phyloP scores from a whole-genome alignment of 2,329 filamentous ascomycete species.

The Ophioceras dolichostomum region DNA sequence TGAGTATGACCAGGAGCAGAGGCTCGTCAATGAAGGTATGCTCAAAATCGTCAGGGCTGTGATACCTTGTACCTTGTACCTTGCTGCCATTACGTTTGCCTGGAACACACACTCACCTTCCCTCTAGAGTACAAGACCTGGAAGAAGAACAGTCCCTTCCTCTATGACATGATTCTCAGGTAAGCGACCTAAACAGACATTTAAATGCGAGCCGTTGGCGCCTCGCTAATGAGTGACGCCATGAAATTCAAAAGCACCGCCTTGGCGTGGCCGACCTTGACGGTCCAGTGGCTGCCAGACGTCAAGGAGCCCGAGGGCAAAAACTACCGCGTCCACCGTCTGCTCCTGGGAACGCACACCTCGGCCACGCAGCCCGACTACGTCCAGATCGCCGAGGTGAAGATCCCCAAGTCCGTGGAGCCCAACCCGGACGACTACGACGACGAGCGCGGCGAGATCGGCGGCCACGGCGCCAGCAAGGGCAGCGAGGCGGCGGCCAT shows the following conservation, averaged over 20 bases:
- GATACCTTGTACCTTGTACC: neutral
- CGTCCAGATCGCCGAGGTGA: constrained; percentile 86
- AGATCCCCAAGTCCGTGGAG: constrained; percentile 68
- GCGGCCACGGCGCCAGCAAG: constrained; percentile 62
- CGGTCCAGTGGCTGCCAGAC: constrained; percentile 96
- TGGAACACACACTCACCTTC: constrained; percentile 2
- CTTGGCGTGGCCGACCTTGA: constrained; percentile 93
- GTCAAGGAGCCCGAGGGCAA: constrained; percentile 80
- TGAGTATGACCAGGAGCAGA: constrained; percentile 62
- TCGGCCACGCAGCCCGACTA: constrained; percentile 78
- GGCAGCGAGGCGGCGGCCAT: constrained; percentile 57
- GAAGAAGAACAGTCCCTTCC: constrained; percentile 98
- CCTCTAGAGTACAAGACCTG: constrained; percentile 90
- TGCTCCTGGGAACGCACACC: constrained; percentile 91
- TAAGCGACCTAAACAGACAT: constrained; percentile 19
- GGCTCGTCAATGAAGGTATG: constrained; percentile 84
- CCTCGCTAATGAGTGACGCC: too few relatives aligned
- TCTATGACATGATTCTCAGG: constrained; percentile 96
- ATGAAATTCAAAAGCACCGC: constrained; percentile 77
- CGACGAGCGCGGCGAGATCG: constrained; percentile 84
- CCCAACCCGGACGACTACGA: constrained; percentile 80
- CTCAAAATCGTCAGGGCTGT: too few relatives aligned
- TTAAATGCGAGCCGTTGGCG: too few relatives aligned
- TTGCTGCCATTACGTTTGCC: neutral
- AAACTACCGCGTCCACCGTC: constrained; percentile 74